These are phyloP conservation scores for Scleromitrula shiraiana DNA, from an alignment of 2,329 filamentous ascomycete species.

Conservation along the genomic window DNA sequence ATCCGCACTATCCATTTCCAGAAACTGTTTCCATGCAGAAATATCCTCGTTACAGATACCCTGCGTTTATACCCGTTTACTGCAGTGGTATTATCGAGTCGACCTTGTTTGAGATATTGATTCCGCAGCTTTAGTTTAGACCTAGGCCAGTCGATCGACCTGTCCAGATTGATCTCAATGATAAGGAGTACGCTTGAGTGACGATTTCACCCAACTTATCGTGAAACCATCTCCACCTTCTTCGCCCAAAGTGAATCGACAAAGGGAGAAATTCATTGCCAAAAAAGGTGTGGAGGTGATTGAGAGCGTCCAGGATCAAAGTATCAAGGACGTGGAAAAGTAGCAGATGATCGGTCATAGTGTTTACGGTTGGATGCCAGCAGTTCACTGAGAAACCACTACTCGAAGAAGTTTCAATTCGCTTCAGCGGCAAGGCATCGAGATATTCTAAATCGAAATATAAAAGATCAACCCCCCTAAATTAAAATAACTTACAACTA, in stretches of 20 bases:
- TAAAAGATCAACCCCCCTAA: conserved; percentile 6
- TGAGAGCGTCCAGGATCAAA: conserved; percentile 23
- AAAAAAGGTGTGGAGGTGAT: conserved; percentile 26
- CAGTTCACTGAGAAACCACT: neutral
- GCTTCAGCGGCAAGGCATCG: neutral
- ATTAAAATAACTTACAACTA: neutral
- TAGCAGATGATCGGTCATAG: conserved; percentile 18
- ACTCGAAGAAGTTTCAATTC: neutral
- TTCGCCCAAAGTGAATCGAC: conserved; percentile 13
- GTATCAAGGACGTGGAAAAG: conserved; percentile 24
- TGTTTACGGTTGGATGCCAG: conserved; percentile 20
- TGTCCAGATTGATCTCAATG: conserved; percentile 10
- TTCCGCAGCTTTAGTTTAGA: conserved; percentile 14
- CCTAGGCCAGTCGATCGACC: conserved; percentile 14
- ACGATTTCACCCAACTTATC: conserved; percentile 17
- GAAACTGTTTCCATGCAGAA: conserved; percentile 36
- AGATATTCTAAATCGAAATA: neutral
- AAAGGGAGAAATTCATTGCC: conserved; percentile 16
- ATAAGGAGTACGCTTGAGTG: conserved; percentile 22
- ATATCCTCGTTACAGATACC: conserved; percentile 14
- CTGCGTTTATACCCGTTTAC: conserved; percentile 14
- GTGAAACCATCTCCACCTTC: conserved; percentile 23
- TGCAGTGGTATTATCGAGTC: conserved; percentile 12
- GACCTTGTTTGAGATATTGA: conserved; percentile 13
- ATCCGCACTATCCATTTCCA: conserved; percentile 32